phyloP scores from a whole-genome alignment of 371 early-diverging fungal species.

The Synchytrium microbalum region DNA sequence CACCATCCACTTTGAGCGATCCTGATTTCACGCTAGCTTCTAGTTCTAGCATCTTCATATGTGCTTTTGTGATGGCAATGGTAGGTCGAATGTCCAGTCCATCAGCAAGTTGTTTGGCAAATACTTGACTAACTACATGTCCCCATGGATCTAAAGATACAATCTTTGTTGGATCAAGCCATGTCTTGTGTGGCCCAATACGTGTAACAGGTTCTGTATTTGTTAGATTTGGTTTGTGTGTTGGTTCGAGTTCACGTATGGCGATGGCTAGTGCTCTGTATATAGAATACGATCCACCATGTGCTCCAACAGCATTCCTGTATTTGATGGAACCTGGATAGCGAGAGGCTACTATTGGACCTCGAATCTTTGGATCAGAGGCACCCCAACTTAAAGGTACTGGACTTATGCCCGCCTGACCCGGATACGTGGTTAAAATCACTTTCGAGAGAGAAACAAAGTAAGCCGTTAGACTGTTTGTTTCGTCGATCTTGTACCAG shows the following conservation, averaged over 20 bases:
- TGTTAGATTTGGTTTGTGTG: conserved; percentile 79
- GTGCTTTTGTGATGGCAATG: conserved; percentile 90
- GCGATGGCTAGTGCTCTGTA: conserved; percentile 90
- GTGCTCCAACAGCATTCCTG: conserved; percentile 88
- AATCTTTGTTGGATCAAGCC: conserved; percentile 84
- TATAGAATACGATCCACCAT: conserved; percentile 89
- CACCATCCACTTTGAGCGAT: conserved; percentile 66
- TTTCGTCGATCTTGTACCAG: no score
- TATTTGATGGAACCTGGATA: conserved; percentile 67
- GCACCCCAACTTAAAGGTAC: conserved; percentile 80
- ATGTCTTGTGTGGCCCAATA: conserved; percentile 76
- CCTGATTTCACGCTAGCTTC: conserved; percentile 65
- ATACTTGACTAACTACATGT: conserved; percentile 62
- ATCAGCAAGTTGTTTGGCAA: conserved; percentile 49
- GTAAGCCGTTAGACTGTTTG: no score
- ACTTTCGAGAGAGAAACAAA: no score
- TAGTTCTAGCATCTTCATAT: conserved; percentile 88
- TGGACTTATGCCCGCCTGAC: conserved; percentile 79
- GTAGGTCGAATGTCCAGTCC: conserved; percentile 88
- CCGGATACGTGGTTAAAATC: conserved; percentile 69
- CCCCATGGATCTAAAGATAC: conserved; percentile 94
- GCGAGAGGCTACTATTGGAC: conserved; percentile 83
- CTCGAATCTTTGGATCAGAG: conserved; percentile 60
- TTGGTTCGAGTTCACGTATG: conserved; percentile 73
- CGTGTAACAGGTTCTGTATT: conserved; percentile 81